These are phyloP conservation scores for Russula ochroleuca DNA, from an alignment of 768 basidiomycete genomes.

Conservation along the genomic window DNA sequence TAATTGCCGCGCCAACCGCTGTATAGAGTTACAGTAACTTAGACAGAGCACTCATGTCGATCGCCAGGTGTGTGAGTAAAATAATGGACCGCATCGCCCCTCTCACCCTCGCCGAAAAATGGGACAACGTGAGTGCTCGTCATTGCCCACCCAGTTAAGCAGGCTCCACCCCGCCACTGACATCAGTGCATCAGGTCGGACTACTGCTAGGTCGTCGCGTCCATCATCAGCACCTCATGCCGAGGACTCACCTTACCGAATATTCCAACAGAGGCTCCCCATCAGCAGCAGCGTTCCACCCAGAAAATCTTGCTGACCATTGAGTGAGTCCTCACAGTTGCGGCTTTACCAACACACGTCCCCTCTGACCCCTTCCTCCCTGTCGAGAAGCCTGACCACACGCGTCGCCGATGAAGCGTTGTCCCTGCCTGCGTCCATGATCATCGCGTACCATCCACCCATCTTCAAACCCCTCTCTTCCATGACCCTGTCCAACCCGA, in stretches of 20 bases:
- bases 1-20: too few relatives aligned
- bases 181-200: constrained; percentile 30
- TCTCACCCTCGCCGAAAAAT: constrained; percentile 76
- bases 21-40: too few relatives aligned
- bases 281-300: constrained; percentile 31
- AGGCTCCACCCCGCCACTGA: constrained; percentile 24
- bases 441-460: constrained; percentile 82
- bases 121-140: constrained; percentile 80
- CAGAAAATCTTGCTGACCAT: constrained; percentile 41
- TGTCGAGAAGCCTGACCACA: constrained; percentile 56
- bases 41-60: constrained; percentile 27
- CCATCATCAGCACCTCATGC: background rate
- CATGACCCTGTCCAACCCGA: constrained; percentile 68
- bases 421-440: constrained; percentile 53
- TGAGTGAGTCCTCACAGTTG: constrained; percentile 35
- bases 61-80: constrained; percentile 52
- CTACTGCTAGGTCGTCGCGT: constrained; percentile 33
- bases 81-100: constrained; percentile 87
- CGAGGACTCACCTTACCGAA: background rate
- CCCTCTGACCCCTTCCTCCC: background rate
- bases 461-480: constrained; percentile 75
- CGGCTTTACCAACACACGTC: background rate
- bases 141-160: background rate
- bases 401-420: constrained; percentile 68
- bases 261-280: constrained; percentile 37